Base-by-base conservation (phyloP, 305 asterid genomes). In the Ruellia speciosa region DNA sequence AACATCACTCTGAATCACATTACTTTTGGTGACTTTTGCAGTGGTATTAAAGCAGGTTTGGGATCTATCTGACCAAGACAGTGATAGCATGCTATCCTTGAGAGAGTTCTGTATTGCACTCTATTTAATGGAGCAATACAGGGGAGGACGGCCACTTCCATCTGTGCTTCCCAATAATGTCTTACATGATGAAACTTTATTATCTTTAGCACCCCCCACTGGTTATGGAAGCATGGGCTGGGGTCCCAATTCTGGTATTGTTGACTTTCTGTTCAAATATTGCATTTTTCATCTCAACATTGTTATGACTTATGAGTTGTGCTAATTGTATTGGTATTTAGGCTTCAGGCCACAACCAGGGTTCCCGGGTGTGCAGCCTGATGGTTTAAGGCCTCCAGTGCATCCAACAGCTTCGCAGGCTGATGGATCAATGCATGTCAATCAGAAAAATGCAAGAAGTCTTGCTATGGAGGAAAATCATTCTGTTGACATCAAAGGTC, bases 41-140 rank as follows among this genome's bases (percentile, higher is more conserved):
- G 97, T 87, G 89, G 77, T 85, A 66, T 76, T 85, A 72, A 90
- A 87, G 94, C 89, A 90, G 82, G 84, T 90, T 37, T 90, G 96
- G 96, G 97, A 90, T 72, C 72, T 90, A 68, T 81, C 97, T 4
- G 96, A 87, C 71, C 92, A 85, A 81, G 97, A 90, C 67, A 74
- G 65, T 65, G 96, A 90, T 70, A 79, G 95, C 79, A 83, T 88
- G 94, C 95, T 90, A 61, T 85, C 94, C 59, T 68, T 90, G 71
- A 82, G 94, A 78, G 96, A 90, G 76, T 90, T 90, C 61, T 83
- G 94, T 64, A 28, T 87, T 69, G 92, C 97, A 24, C 90, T 90
- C 58, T 90, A 87, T 63, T 66, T 87, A 61, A 87, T 85, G 90
- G 96, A 87, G 77, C 85, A 84, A 43, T 81, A 77, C 81, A 83